A percentile compares a stretch with the other conserved stretches of the same genome.
Conservation (phyloP, 805 yeast species). For the Saccharomycopsis guyanensis region DNA sequence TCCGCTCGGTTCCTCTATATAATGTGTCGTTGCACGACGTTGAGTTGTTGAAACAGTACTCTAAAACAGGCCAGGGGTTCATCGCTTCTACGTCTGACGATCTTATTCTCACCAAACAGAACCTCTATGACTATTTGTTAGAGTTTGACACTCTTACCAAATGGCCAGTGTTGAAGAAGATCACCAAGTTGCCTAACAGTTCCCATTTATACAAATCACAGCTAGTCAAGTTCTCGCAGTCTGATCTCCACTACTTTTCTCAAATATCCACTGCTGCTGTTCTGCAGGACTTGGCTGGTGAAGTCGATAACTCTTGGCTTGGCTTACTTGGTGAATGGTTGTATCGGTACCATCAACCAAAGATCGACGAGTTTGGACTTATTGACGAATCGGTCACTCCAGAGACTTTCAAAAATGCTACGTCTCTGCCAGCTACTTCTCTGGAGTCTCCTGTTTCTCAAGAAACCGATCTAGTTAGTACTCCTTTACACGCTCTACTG, state of each 20-base stretch:
- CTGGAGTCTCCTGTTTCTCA: neutral
- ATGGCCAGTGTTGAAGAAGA: slow-evolving; percentile 2
- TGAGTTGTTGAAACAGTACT: neutral
- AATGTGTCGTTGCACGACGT: slow-evolving; percentile 14
- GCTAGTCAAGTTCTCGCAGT: neutral
- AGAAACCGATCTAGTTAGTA: no score
- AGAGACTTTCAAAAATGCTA: slow-evolving; percentile 92
- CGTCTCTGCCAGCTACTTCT: slow-evolving; percentile 35
- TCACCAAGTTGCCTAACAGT: neutral
- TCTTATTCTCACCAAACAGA: slow-evolving; percentile 5
- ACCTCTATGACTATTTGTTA: slow-evolving; percentile 13
- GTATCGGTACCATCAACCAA: neutral
- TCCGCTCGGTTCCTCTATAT: slow-evolving; percentile 2
- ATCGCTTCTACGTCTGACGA: slow-evolving; percentile 17
- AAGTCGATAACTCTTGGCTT: slow-evolving; percentile 14
- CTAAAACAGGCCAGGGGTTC: slow-evolving; percentile 4
- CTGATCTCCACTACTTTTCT: neutral
- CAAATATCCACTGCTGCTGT: neutral
- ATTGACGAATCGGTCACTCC: slow-evolving; percentile 46
- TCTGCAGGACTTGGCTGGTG: neutral
- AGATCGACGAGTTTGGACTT: slow-evolving; percentile 54
- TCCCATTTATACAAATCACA: neutral
- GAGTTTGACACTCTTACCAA: slow-evolving; percentile 10
- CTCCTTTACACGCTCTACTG: neutral
- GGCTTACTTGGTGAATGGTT: neutral